Conservation (phyloP, 2,329 filamentous ascomycete species). For the Beauveria sp. region DNA sequence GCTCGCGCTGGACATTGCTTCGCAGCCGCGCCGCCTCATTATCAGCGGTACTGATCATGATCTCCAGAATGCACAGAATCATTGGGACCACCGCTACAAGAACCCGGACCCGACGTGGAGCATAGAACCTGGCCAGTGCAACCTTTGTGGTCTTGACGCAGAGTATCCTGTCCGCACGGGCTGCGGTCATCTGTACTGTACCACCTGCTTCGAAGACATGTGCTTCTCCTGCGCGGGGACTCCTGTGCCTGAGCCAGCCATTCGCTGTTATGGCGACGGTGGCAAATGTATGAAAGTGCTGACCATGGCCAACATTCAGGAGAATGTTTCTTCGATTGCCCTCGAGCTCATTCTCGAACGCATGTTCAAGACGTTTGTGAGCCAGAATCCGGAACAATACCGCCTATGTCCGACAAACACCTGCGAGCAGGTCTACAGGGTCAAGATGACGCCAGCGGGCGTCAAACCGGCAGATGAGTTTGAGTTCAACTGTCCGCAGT, state of each 20-base stretch:
- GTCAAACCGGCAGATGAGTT: not conserved
- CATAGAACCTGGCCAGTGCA: not conserved
- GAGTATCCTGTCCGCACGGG: not conserved
- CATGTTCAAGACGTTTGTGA: conserved; percentile 6
- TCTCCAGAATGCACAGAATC: not conserved
- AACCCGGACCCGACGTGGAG: not conserved
- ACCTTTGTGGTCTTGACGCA: not conserved
- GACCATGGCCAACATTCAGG: not conserved
- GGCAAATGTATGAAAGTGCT: not conserved
- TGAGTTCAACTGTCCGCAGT: conserved; percentile 7
- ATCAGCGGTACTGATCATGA: conserved; percentile 5
- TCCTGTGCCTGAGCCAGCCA: not conserved
- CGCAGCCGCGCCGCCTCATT: not conserved
- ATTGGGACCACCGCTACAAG: not conserved
- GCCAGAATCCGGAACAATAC: conserved; percentile 1
- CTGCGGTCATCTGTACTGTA: conserved; percentile 6
- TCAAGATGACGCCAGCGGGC: not conserved
- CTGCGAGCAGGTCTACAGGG: conserved; percentile 8
- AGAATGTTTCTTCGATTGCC: not conserved
- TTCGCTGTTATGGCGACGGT: conserved; percentile 7
- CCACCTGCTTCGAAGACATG: conserved; percentile 7
- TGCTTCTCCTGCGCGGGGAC: conserved; percentile 3
- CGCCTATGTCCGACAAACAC: conserved; percentile 5
- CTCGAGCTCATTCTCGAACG: conserved; percentile 5
- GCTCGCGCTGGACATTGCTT: conserved; percentile 6